Conservation (phyloP, 768 basidiomycete genomes). For the Boletus rubroflammeus region DNA sequence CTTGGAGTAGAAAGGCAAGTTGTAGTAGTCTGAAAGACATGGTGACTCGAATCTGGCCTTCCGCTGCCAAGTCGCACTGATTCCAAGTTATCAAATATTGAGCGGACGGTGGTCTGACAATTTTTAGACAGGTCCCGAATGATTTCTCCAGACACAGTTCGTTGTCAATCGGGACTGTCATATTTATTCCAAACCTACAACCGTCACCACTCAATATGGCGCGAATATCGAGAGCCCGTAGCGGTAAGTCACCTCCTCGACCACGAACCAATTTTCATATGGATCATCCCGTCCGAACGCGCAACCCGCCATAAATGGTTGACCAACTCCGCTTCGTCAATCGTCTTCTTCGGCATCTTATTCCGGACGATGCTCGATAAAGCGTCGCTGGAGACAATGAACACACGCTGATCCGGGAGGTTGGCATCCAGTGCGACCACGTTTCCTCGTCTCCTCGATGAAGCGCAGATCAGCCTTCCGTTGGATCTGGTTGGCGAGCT, state of each 20-base stretch:
- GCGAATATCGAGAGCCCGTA: not conserved
- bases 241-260: not conserved
- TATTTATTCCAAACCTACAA: not conserved
- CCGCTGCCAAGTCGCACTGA: not conserved
- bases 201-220: not conserved
- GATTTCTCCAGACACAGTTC: not conserved
- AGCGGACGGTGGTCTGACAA: not conserved
- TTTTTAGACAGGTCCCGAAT: not conserved
- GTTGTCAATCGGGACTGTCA: not conserved
- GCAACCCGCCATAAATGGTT: not conserved
- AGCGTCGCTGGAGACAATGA: constrained; percentile 21
- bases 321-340: constrained; percentile 6
- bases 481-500: not conserved
- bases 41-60: not conserved
- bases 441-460: constrained; percentile 17
- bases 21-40: not conserved
- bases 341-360: constrained; percentile 4
- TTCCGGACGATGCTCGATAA: constrained; percentile 8
- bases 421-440: constrained; percentile 11
- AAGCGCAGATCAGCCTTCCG: not conserved
- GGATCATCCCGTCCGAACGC: not conserved
- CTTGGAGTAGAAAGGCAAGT: too few relatives aligned
- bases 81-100: not conserved
- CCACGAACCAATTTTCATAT: not conserved
- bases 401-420: constrained; percentile 19